Conservation (phyloP, 306 rosid species). For the Heteromeles arbutifolia region DNA sequence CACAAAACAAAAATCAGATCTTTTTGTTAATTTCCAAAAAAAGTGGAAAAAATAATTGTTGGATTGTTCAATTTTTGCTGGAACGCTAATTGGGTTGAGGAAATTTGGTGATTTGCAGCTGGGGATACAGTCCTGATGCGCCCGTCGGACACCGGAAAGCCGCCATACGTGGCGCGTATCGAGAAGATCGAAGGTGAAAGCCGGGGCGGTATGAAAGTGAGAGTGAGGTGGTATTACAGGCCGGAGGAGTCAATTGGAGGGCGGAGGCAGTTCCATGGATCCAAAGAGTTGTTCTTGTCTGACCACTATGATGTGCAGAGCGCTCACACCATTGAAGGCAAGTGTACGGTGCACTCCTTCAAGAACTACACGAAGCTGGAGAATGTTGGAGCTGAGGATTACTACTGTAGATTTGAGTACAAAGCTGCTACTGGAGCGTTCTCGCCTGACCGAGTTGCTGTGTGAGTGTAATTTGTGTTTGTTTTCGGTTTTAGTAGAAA, state of each 20-base stretch:
- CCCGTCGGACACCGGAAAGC: constrained; percentile 69
- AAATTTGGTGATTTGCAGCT: constrained; percentile 20
- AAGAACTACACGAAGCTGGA: constrained; percentile 81
- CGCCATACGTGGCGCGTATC: constrained; percentile 70
- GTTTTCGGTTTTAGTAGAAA: not conserved
- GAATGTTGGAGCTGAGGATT: constrained; percentile 80
- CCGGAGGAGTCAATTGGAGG: constrained; percentile 95
- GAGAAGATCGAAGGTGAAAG: constrained; percentile 70
- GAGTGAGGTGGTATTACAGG: constrained; percentile 79
- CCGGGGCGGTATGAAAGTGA: constrained; percentile 55
- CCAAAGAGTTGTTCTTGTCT: constrained; percentile 74
- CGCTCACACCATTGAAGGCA: constrained; percentile 80
- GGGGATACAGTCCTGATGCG: constrained; percentile 81
- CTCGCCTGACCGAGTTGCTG: constrained; percentile 87
- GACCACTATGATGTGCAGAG: constrained; percentile 80
- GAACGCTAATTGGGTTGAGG: not conserved
- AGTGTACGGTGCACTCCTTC: constrained; percentile 66
- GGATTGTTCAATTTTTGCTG: constrained; percentile 1
- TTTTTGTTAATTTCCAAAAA: not conserved
- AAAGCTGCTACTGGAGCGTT: constrained; percentile 85
- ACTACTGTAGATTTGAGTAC: constrained; percentile 80
- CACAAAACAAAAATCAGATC: not conserved
- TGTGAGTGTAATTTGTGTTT: constrained; percentile 44
- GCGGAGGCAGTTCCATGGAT: constrained; percentile 78
- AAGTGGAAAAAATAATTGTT: not conserved